Evolutionary conservation across 2,329 filamentous ascomycete species (phyloP).

Genomic region (Phaeophleospora eucalypticola): DNA sequence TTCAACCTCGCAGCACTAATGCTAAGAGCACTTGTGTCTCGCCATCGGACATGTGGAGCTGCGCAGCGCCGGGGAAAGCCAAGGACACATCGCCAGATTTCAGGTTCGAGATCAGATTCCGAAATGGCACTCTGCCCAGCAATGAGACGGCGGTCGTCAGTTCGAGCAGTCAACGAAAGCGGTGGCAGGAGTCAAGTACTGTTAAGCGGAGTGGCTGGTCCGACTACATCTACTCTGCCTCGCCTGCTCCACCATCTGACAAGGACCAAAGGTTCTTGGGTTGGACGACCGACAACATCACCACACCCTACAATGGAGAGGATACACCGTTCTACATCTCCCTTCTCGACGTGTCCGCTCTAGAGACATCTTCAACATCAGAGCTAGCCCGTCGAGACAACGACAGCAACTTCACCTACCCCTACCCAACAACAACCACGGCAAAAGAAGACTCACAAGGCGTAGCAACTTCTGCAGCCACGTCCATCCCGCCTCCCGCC

Average conservation of each 20-base stretch:
- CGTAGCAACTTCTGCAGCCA: conserved; percentile 45
- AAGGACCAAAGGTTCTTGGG: conserved; percentile 77
- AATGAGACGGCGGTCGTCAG: conserved; percentile 22
- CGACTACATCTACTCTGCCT: conserved; percentile 40
- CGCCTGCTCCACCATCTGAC: conserved; percentile 56
- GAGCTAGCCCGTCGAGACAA: conserved; percentile 19
- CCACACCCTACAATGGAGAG: conserved; percentile 72
- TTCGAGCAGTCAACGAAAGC: not conserved
- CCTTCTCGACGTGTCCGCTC: conserved; percentile 44
- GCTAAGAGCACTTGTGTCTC: conserved; percentile 55
- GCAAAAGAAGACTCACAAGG: conserved; percentile 6
- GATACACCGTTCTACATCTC: conserved; percentile 85
- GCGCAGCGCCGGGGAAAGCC: conserved; percentile 67
- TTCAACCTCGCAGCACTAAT: conserved; percentile 66
- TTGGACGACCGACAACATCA: conserved; percentile 74
- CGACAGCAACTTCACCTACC: conserved; percentile 21
- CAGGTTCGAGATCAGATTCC: conserved; percentile 66
- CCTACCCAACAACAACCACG: conserved; percentile 17
- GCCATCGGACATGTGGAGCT: conserved; percentile 78
- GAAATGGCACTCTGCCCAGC: conserved; percentile 46
- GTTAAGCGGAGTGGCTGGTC: conserved; percentile 12
- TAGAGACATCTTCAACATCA: conserved; percentile 10
- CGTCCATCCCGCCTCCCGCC: conserved; percentile 60
- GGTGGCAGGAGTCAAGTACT: conserved; percentile 8
- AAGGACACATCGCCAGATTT: conserved; percentile 70